Evolutionary conservation across 768 basidiomycete genomes (phyloP), one percentile per base, ranked within the genome.

Genomic region (Lentinula detonsa): DNA sequence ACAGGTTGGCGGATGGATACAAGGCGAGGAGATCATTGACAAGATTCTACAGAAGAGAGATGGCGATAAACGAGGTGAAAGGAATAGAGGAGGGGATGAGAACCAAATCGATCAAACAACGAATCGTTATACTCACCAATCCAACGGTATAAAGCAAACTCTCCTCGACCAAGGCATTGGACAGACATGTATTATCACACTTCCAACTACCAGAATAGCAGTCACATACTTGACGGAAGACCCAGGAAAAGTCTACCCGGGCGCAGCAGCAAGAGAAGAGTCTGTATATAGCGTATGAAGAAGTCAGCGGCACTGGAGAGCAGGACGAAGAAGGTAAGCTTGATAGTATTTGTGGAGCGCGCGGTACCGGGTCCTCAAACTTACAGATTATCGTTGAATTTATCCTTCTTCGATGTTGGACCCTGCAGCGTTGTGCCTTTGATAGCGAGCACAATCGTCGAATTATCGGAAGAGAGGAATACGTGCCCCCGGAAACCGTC

Each of bases 191-290:
- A 57, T 85, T 81, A 64, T 92, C 88, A 71, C 96, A 98, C 40
- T 80, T 81, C 79, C 81, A 87, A 37, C 80, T 77, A 9, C 82
- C 77, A 2, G 83, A 76, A 70, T 86, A 95, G 74, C 96, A 98
- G 66, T 91, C 82, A 75, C 96, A 98, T 3, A 97, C 95, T 2
- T 90, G 86, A 39, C 81, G 80, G 69, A 93, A 88, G 31, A 83
- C 69, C 95, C 95, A 98, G 2, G 90, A 86, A 62, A 94, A 80
- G 71, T 92, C 90, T 39, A 95, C 90, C 35, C 86, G 81, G 15
- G 94, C 95, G 67, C 96, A 98, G 70, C 96, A 98, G 74, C 96
- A 98, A 0, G 94, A 91, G 69, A 91, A 93, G 16, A 93, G 72
- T 28, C 68, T 69, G 28, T 6, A 7, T 11, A 43, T 18, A 49